Evolutionary conservation across 305 asterid genomes (phyloP).

Genomic region (Caryopteris hybrid): DNA sequence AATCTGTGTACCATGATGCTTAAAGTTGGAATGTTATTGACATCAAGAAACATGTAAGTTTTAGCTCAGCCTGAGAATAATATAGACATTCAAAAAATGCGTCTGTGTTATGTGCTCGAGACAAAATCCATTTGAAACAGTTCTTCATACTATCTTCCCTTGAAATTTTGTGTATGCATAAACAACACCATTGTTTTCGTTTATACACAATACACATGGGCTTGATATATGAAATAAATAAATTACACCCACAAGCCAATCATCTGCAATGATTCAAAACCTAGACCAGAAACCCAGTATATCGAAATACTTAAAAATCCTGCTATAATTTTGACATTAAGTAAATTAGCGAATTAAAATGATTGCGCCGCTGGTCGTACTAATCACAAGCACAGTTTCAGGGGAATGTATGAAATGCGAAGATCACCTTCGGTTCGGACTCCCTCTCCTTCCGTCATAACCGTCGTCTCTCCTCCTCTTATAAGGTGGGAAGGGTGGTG

Average conservation of each 20-base stretch:
- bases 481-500: slow-evolving; percentile 65
- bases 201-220: neutral
- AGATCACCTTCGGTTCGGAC: slow-evolving; percentile 67
- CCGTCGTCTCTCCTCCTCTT: slow-evolving; percentile 68
- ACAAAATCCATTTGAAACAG: neutral
- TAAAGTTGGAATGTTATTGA: neutral
- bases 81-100: neutral
- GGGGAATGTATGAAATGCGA: neutral
- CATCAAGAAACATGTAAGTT: neutral
- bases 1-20: neutral
- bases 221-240: neutral
- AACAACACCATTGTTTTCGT: neutral
- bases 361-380: neutral
- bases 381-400: neutral
- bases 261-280: neutral
- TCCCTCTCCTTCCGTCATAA: slow-evolving; percentile 60
- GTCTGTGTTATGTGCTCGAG: neutral
- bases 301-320: neutral
- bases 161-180: neutral
- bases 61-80: neutral
- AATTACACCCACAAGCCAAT: neutral
- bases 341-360: too few species aligned
- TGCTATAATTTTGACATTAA: neutral
- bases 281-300: slow-evolving; percentile 1
- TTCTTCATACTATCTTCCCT: neutral